Percentiles rank a stretch among this genome's conserved stretches.
Evolutionary conservation across 441 rosid species (phyloP).

Genomic region (Bocquillonia castaneifolia): DNA sequence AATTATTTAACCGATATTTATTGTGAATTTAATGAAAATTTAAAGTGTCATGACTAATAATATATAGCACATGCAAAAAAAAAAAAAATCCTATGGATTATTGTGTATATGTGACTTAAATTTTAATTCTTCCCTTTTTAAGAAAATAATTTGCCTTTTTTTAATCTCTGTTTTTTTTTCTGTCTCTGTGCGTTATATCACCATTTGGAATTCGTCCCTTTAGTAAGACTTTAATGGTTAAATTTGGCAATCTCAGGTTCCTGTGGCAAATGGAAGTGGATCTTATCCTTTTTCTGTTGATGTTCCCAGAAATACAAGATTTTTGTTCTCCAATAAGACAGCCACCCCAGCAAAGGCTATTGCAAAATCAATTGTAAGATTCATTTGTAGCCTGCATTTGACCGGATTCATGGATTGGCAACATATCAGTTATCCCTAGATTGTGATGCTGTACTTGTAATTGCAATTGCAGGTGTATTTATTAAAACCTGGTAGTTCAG

Average conservation of each 20-base stretch:
- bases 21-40: neutral
- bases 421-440: slow-evolving; percentile 24
- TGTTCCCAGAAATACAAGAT: slow-evolving; percentile 92
- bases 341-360: slow-evolving; percentile 83
- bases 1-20: neutral
- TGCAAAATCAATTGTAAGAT: slow-evolving; percentile 88
- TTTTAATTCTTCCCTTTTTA: neutral
- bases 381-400: slow-evolving; percentile 17
- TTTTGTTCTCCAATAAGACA: slow-evolving; percentile 84
- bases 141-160: neutral
- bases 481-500: slow-evolving; percentile 71
- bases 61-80: neutral
- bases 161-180: neutral
- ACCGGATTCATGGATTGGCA: slow-evolving; percentile 24
- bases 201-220: slow-evolving; percentile 17
- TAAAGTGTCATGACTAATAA: neutral
- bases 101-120: neutral
- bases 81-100: neutral
- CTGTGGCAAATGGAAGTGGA: slow-evolving; percentile 97
- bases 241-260: slow-evolving; percentile 57
- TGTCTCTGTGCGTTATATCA: slow-evolving; percentile 2
- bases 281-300: slow-evolving; percentile 92
- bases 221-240: slow-evolving; percentile 17
- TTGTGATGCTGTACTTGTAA: slow-evolving; percentile 24
- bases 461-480: slow-evolving; percentile 72